Conservation (phyloP, 2,329 filamentous ascomycete species). For the Colletotrichum orbiculare region DNA sequence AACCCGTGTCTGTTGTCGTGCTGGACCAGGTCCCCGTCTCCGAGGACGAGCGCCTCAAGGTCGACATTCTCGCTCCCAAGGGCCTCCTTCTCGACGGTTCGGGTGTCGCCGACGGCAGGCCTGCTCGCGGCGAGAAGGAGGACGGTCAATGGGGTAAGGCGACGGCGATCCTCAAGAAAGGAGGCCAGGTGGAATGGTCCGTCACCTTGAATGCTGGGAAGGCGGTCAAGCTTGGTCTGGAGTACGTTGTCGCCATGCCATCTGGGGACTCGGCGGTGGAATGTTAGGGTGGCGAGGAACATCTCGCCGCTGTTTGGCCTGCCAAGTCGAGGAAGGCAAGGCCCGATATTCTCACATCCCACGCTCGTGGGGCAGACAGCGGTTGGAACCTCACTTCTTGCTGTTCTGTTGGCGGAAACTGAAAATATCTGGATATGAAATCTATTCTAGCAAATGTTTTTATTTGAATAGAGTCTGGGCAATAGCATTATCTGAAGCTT, state of each 20-base stretch:
- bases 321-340: background rate
- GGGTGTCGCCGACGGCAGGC: conserved; percentile 48
- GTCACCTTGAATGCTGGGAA: conserved; percentile 68
- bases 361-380: background rate
- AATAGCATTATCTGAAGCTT: too few relatives aligned
- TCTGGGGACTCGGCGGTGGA: conserved; percentile 55
- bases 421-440: too few relatives aligned
- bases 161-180: conserved; percentile 63
- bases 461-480: too few relatives aligned
- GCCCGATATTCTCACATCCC: background rate
- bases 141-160: conserved; percentile 65
- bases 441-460: too few relatives aligned
- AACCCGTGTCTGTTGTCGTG: conserved; percentile 60
- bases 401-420: too few relatives aligned
- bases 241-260: conserved; percentile 71
- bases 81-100: conserved; percentile 56
- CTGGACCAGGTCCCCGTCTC: conserved; percentile 72
- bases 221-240: conserved; percentile 66
- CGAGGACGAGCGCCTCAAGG: conserved; percentile 66
- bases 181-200: conserved; percentile 69
- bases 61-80: conserved; percentile 61
- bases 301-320: background rate
- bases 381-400: too few relatives aligned
- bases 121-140: conserved; percentile 44
- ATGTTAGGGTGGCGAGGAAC: conserved; percentile 31